Evolutionary conservation across 1,139 yeast species (phyloP).

Genomic region (Pneumocystis murina): DNA sequence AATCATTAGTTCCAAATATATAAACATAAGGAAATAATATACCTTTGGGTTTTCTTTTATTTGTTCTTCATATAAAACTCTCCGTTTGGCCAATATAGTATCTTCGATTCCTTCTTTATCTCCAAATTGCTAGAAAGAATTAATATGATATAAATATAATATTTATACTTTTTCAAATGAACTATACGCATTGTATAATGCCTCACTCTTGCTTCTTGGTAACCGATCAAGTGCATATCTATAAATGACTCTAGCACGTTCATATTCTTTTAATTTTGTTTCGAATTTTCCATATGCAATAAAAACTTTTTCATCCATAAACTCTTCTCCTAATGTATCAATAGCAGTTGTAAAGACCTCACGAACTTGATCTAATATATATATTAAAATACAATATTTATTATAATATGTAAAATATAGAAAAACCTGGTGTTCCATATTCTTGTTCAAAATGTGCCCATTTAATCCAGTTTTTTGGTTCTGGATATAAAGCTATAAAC

Average conservation of each 20-base stretch:
- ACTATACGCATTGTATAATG: slow-evolving; percentile 36
- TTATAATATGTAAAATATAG: background rate
- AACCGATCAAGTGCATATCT: slow-evolving; percentile 37
- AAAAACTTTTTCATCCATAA: slow-evolving; percentile 30
- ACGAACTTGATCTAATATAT: slow-evolving; percentile 30
- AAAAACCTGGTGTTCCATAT: slow-evolving; percentile 28
- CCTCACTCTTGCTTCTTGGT: slow-evolving; percentile 29
- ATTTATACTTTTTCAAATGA: slow-evolving; percentile 39
- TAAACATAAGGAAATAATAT: background rate
- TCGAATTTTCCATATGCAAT: slow-evolving; percentile 65
- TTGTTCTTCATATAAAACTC: slow-evolving; percentile 37
- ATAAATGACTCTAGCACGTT: slow-evolving; percentile 53
- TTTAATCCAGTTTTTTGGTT: slow-evolving; percentile 46
- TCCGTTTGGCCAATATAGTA: slow-evolving; percentile 40
- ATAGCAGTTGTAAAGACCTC: slow-evolving; percentile 54
- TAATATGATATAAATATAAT: background rate
- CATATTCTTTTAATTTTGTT: slow-evolving; percentile 42
- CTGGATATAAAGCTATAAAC: slow-evolving; percentile 42
- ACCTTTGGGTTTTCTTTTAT: slow-evolving; percentile 31
- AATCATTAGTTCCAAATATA: background rate
- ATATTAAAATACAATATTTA: background rate
- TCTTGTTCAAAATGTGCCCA: slow-evolving; percentile 49
- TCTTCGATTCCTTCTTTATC: slow-evolving; percentile 37
- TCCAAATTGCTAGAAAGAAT: slow-evolving; percentile 33
- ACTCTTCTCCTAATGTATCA: slow-evolving; percentile 33